Evolutionary conservation across 176 grass and related monocot genomes (phyloP).

Genomic region (Lolium multiflorum): DNA sequence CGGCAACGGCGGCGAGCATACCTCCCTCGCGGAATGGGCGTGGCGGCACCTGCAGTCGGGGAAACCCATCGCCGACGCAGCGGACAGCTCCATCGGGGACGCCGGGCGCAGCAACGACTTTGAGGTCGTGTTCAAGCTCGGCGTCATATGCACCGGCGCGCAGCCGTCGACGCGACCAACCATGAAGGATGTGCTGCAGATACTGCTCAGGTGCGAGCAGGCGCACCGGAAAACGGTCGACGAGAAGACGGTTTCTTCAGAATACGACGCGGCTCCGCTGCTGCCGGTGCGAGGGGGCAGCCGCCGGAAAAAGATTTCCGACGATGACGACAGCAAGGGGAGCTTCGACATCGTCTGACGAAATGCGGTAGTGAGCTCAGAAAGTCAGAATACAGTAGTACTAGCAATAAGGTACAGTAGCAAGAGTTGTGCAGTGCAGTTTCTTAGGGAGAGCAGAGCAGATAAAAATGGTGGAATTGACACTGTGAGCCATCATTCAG

Average conservation of each 20-base stretch:
- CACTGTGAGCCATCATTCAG: background rate
- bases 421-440: background rate
- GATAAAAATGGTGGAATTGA: background rate
- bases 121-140: conserved; percentile 74
- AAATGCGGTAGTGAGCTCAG: background rate
- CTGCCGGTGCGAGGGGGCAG: conserved; percentile 48
- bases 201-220: conserved; percentile 64
- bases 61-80: conserved; percentile 48
- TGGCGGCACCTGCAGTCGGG: conserved; percentile 68
- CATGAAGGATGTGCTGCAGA: conserved; percentile 77
- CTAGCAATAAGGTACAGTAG: background rate
- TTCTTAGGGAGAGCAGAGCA: conserved; percentile 5
- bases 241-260: background rate
- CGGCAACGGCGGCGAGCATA: conserved; percentile 64
- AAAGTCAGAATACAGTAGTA: background rate
- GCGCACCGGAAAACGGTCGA: conserved; percentile 4
- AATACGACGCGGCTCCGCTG: conserved; percentile 58
- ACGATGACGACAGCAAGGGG: background rate
- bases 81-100: conserved; percentile 53
- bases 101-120: conserved; percentile 42
- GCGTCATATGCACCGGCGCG: conserved; percentile 63
- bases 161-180: conserved; percentile 59
- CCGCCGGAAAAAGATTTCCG: conserved; percentile 25
- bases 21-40: conserved; percentile 77
- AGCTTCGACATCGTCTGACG: conserved; percentile 44